Evolutionary conservation across 352 stramenopile species (phyloP), one percentile per base, ranked within the genome.

Genomic region (Phytophthora uliginosa): DNA sequence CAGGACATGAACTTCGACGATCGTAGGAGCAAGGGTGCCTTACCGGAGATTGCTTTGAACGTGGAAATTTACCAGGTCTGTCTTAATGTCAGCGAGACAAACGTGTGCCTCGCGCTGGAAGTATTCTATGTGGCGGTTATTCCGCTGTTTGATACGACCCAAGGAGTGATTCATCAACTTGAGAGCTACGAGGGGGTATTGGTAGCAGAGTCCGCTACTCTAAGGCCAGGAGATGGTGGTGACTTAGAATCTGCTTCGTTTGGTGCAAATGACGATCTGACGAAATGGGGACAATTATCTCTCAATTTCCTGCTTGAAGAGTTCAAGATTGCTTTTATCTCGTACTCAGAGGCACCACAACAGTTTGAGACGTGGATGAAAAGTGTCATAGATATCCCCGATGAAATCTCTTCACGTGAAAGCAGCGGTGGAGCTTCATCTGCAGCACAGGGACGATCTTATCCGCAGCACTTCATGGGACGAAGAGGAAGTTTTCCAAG

Each of bases 301-400:
- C 48, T 84, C 4, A 65, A 71, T 24, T 75, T 83, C 20, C 34
- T 79, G 3, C 56, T 89, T 31, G 74, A 88, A 36, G 81, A 88
- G 56, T 73, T 90, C 38, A 90, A 87, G 57, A 56, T 90, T 40
- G 77, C 74, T 18, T 54, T 89, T 28, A 71, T 82, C 20, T 84
- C 81, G 15, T 80, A 82, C 34, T 86, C 79, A 0, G 81, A 88
- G 38, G 68, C 70, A 1, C 70, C 78, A 17, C 76, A 85, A 26
- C 60, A 86, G 40, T 85, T 90, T 50, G 83, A 90, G 57, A 69
- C 69, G 22, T 89, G 79, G 83, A 81, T 90, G 77, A 88, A 86
- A 69, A 77, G 63, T 55, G 60, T 69, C 28, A 72, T 81, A 34
- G 73, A 81, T 56, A 74, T 77, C 26, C 56, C 66, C 24, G 77